Evolutionary conservation across 2,329 filamentous ascomycete genomes (phyloP).

Genomic region (Aspergillus hiratsukae): DNA sequence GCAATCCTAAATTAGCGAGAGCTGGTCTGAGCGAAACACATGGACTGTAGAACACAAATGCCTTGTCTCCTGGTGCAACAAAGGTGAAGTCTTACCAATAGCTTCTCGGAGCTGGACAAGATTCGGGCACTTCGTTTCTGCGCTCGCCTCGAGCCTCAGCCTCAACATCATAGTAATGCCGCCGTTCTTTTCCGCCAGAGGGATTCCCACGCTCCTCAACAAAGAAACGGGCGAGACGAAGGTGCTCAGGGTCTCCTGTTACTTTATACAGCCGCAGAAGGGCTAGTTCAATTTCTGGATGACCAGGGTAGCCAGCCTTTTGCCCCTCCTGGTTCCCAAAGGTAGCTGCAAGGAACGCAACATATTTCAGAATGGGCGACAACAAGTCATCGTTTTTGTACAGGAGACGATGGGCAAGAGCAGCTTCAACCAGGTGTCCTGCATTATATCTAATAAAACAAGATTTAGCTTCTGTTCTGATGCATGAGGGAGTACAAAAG

Average conservation of each 20-base stretch:
- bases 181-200: conserved; percentile 35
- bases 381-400: conserved; percentile 52
- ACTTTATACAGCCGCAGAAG: conserved; percentile 44
- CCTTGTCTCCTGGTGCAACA: not conserved
- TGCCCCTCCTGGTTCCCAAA: conserved; percentile 51
- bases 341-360: conserved; percentile 47
- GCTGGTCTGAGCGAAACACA: not conserved
- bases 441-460: conserved; percentile 49
- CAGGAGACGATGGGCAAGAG: conserved; percentile 52
- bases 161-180: conserved; percentile 55
- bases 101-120: conserved; percentile 41
- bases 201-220: conserved; percentile 55
- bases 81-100: conserved; percentile 30
- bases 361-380: conserved; percentile 51
- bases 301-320: conserved; percentile 57
- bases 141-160: conserved; percentile 41
- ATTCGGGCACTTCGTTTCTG: conserved; percentile 44
- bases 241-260: conserved; percentile 36
- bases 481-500: conserved; percentile 12
- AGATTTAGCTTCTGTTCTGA: not conserved
- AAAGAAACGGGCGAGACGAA: conserved; percentile 53
- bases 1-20: conserved; percentile 1
- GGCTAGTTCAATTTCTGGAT: conserved; percentile 53
- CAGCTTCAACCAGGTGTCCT: conserved; percentile 59
- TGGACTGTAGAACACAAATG: not conserved